Base-by-base conservation (phyloP, 2,329 filamentous ascomycete species). In the Colletotrichum neosansevieriae region DNA sequence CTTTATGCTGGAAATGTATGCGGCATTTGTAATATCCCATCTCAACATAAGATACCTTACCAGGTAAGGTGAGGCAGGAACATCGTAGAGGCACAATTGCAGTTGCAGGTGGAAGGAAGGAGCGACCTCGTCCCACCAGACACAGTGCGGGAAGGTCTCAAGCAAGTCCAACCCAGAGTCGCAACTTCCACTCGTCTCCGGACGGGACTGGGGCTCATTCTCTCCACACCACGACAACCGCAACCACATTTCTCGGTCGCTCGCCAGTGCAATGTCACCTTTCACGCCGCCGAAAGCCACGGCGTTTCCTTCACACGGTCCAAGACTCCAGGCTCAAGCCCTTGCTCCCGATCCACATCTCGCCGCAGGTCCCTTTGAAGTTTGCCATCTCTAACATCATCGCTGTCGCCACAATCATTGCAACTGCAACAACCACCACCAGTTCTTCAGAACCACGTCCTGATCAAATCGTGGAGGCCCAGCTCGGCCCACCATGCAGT, bases 371-470 rank as follows among this genome's bases (percentile, higher is more conserved):
- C 61, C 65, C 65, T 56, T 54, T 49, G n/a, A n/a, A n/a, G n/a
- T n/a, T n/a, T 34, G 17, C 42, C 49, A 19, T 64, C 60, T 19
- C 61, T 61, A 49, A 49, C 53, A 51, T 38, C 45, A 45, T 65
- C 50, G 50, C 49, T 34, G 36, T 53, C 36, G 36, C 58, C 58
- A 63, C 61, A 54, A 40, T 47, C 42, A 38, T 60, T 57, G 54
- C 61, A 49, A 65, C 54, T 44, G 62, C 56, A 49, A 65, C 61
- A 54, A 65, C 40, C 61, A 50, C 61, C 61, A 68, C 65, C 65
- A 68, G 65, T 68, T 68, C 65, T 68, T 68, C 65, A 68, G n/a
- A n/a, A 50, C 38, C 49, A 38, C 38, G 29, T 32, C 45, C 45
- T 24, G 36, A 38, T 13, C 36, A 49, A 12, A 19, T 13, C 45